phyloP scores from a whole-genome alignment of 2,329 filamentous ascomycete species.

The Curvularia verruculosa region DNA sequence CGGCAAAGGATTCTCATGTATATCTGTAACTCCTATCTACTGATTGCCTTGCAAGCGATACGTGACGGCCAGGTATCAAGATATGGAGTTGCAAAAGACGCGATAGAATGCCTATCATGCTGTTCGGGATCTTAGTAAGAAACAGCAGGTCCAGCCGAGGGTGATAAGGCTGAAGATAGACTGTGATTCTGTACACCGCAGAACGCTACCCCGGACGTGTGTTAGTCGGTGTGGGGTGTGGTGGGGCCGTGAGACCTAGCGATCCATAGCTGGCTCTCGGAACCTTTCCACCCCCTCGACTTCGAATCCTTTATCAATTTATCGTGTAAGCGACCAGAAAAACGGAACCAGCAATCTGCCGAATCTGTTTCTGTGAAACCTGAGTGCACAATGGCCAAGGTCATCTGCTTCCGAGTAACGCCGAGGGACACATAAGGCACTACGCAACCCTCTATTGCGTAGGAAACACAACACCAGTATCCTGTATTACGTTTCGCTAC shows the following conservation, averaged over 20 bases:
- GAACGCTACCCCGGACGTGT: conserved; percentile 1
- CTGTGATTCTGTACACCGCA: background rate
- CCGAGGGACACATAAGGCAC: background rate
- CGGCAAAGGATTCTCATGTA: background rate
- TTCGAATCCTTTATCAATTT: conserved; percentile 7
- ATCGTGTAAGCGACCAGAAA: background rate
- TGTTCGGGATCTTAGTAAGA: background rate
- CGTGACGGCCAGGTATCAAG: background rate
- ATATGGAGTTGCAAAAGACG: background rate
- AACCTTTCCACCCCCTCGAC: conserved; percentile 11
- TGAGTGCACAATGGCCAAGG: no score
- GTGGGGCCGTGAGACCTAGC: conserved; percentile 2
- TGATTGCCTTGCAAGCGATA: background rate
- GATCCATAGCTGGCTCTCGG: conserved; percentile 1
- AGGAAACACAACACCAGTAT: background rate
- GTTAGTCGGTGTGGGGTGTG: background rate
- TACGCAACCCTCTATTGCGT: background rate
- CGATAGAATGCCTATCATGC: background rate
- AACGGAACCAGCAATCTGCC: background rate
- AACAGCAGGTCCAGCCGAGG: conserved; percentile 7
- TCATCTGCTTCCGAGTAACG: background rate
- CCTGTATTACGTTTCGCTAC: background rate
- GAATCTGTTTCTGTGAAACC: no score
- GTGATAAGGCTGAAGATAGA: background rate
- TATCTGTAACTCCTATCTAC: background rate